These are phyloP conservation scores for Metarhizium guizhouense DNA, from an alignment of 2,329 filamentous ascomycete species.

Conservation along the genomic window DNA sequence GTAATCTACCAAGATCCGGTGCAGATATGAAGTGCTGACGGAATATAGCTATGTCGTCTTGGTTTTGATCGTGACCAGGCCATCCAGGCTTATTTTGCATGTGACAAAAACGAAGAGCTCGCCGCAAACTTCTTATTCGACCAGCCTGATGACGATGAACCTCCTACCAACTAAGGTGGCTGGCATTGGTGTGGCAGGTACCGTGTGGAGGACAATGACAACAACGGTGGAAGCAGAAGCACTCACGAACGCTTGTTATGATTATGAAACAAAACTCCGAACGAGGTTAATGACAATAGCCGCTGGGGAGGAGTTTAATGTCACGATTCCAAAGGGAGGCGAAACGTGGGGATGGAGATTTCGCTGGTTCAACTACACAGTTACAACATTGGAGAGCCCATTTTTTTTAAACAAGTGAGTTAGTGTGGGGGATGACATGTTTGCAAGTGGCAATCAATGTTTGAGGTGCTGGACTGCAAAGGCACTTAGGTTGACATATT, in stretches of 20 bases:
- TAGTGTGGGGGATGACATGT: not conserved
- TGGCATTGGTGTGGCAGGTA: constrained; percentile 1
- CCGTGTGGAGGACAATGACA: not conserved
- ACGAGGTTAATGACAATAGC: not conserved
- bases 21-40: not conserved
- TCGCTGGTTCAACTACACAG: not conserved
- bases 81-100: constrained; percentile 97
- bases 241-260: constrained; percentile 1
- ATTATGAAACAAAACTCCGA: constrained; percentile 4
- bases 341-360: not conserved
- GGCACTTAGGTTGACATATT: not conserved
- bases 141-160: constrained; percentile 78
- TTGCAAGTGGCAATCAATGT: not conserved
- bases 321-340: not conserved
- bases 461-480: not conserved
- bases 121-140: constrained; percentile 98
- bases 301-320: not conserved
- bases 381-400: not conserved
- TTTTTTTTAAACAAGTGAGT: not conserved
- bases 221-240: not conserved
- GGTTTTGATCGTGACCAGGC: constrained; percentile 90
- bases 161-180: constrained; percentile 31
- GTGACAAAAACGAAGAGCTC: constrained; percentile 98
- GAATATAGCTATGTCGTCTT: constrained; percentile 70
- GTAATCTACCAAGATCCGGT: not conserved